Conservation (phyloP, 1,284 basidiomycete species). For the Vanrija sp. region DNA sequence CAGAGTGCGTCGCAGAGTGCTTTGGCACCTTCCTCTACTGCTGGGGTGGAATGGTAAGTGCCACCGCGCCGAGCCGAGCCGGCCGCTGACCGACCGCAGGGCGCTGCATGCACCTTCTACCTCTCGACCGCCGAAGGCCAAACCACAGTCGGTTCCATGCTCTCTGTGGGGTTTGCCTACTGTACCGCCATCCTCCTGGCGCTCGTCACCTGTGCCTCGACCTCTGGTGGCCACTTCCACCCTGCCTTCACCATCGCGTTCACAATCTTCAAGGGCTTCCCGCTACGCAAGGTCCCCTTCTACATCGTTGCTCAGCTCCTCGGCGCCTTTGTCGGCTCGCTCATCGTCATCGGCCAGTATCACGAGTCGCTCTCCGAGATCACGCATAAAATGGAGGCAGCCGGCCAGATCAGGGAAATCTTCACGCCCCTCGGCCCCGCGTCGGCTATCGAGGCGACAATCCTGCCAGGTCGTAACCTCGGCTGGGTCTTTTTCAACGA, state of each 20-base stretch:
- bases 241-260: constrained; percentile 26
- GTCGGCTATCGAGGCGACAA: constrained; percentile 6
- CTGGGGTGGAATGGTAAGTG: constrained; percentile 9
- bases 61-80: not conserved
- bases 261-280: constrained; percentile 30
- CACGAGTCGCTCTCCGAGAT: not conserved
- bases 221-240: constrained; percentile 27
- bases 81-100: not conserved
- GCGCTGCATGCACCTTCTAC: constrained; percentile 2
- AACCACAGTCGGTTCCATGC: constrained; percentile 3
- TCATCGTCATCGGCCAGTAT: constrained; percentile 5
- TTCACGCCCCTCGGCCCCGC: constrained; percentile 2
- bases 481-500: constrained; percentile 15
- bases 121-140: not conserved
- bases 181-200: constrained; percentile 10
- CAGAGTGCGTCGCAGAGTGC: too few species aligned
- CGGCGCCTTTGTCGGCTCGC: constrained; percentile 20
- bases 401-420: not conserved
- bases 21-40: constrained; percentile 7
- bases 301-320: constrained; percentile 34
- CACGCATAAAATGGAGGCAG: constrained; percentile 1
- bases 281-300: constrained; percentile 35
- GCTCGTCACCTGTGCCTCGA: constrained; percentile 8
- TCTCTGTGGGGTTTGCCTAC: constrained; percentile 10
- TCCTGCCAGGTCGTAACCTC: not conserved